Percentiles rank a stretch among this genome's conserved stretches.
These are phyloP conservation scores for Cytospora mali DNA, from an alignment of 2,329 filamentous ascomycete genomes.

Conservation along the genomic window DNA sequence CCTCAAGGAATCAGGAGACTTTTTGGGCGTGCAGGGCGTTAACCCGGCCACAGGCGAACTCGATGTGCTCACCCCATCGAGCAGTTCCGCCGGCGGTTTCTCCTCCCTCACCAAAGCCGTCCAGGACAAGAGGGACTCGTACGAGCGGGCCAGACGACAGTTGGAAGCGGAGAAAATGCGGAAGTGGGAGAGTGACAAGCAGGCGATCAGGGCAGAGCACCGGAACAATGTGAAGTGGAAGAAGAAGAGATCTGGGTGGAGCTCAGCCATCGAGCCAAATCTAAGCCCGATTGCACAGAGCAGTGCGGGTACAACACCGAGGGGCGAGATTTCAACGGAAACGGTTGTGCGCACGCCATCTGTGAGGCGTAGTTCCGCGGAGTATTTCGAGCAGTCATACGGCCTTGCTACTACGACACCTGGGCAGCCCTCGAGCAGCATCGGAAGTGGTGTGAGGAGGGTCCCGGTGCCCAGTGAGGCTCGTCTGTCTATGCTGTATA, in stretches of 20 bases:
- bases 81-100: conserved; percentile 31
- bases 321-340: conserved; percentile 25
- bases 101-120: conserved; percentile 38
- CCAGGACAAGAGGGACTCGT: conserved; percentile 39
- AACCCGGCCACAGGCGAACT: conserved; percentile 59
- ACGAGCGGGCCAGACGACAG: conserved; percentile 46
- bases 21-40: conserved; percentile 59
- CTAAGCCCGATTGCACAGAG: conserved; percentile 52
- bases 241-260: conserved; percentile 52
- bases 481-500: neutral
- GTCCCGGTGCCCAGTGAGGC: neutral
- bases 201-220: conserved; percentile 39
- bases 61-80: conserved; percentile 43
- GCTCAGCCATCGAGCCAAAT: conserved; percentile 51
- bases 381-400: neutral
- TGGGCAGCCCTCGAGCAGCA: neutral
- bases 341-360: conserved; percentile 25
- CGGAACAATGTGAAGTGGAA: conserved; percentile 45
- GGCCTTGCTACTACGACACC: neutral
- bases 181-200: conserved; percentile 47
- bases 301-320: conserved; percentile 33
- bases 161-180: conserved; percentile 49
- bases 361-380: conserved; percentile 13
- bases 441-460: neutral
- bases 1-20: conserved; percentile 59